phyloP scores from a whole-genome alignment of 305 asterid genomes.

The Solanum hybrid region DNA sequence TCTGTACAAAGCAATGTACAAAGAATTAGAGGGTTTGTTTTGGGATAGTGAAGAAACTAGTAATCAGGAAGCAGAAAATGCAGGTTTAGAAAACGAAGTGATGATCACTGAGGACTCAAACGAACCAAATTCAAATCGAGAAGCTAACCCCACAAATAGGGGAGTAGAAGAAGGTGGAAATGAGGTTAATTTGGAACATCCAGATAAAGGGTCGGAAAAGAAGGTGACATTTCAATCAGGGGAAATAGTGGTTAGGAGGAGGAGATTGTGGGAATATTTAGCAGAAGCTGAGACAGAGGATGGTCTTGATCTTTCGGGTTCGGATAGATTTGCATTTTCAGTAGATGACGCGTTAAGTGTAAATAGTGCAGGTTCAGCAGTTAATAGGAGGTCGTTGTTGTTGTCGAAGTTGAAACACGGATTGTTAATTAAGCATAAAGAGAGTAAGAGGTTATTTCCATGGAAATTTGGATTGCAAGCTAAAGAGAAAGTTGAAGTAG shows the following conservation, averaged over 20 bases:
- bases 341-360: constrained; percentile 76
- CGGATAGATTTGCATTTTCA: constrained; percentile 77
- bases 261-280: constrained; percentile 71
- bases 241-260: constrained; percentile 51
- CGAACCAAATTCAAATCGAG: neutral
- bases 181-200: constrained; percentile 6
- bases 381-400: constrained; percentile 61
- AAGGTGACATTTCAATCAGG: constrained; percentile 54
- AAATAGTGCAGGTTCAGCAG: constrained; percentile 61
- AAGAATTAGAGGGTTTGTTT: constrained; percentile 74
- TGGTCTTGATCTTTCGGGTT: constrained; percentile 81
- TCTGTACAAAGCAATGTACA: constrained; percentile 63
- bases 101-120: constrained; percentile 12
- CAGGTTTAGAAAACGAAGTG: constrained; percentile 23
- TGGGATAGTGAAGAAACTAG: constrained; percentile 50
- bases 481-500: constrained; percentile 33
- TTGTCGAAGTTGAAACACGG: constrained; percentile 64
- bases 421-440: constrained; percentile 47
- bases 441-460: constrained; percentile 45
- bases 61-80: constrained; percentile 13
- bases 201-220: constrained; percentile 19
- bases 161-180: constrained; percentile 27
- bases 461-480: constrained; percentile 72
- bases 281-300: constrained; percentile 69
- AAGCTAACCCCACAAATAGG: constrained; percentile 12